phyloP scores from a whole-genome alignment of 2,329 filamentous ascomycete species.

The Alternaria panax region DNA sequence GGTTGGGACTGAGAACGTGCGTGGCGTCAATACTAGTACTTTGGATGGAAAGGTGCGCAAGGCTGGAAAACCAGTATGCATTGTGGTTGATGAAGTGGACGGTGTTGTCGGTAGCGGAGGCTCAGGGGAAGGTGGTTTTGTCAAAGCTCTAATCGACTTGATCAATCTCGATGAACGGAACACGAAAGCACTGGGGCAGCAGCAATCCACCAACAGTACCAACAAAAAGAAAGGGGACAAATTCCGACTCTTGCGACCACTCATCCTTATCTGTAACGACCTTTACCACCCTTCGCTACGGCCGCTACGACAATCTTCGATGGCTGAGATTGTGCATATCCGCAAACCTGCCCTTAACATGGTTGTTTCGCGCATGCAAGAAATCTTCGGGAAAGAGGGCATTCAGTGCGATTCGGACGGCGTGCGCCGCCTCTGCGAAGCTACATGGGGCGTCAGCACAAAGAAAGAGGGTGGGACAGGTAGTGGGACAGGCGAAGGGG shows the following conservation, averaged over 20 bases:
- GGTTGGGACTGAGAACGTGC: constrained; percentile 93
- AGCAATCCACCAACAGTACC: constrained; percentile 40
- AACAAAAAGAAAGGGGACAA: constrained; percentile 80
- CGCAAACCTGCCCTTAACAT: constrained; percentile 88
- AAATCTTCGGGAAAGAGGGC: constrained; percentile 86
- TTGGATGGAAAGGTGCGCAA: constrained; percentile 68
- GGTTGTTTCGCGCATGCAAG: constrained; percentile 80
- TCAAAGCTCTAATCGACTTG: constrained; percentile 92
- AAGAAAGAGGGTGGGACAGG: constrained; percentile 70
- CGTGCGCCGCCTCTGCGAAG: constrained; percentile 82
- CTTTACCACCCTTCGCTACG: constrained; percentile 90
- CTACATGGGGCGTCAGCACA: constrained; percentile 79
- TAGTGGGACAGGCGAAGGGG: constrained; percentile 71
- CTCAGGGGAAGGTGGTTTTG: constrained; percentile 86
- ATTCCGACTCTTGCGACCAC: constrained; percentile 84
- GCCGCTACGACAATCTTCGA: constrained; percentile 80
- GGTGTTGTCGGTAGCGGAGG: constrained; percentile 78
- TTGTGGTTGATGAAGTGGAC: constrained; percentile 96
- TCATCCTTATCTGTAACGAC: constrained; percentile 97
- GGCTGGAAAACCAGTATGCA: constrained; percentile 84
- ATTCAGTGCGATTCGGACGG: constrained; percentile 89
- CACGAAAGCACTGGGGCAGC: constrained; percentile 51
- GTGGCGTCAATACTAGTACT: constrained; percentile 66
- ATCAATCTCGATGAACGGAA: constrained; percentile 89
- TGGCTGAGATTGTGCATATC: constrained; percentile 91